Evolutionary conservation across 139 green algal genomes (phyloP), one percentile per base, ranked within the genome.

Genomic region (Asterochloris sp.): DNA sequence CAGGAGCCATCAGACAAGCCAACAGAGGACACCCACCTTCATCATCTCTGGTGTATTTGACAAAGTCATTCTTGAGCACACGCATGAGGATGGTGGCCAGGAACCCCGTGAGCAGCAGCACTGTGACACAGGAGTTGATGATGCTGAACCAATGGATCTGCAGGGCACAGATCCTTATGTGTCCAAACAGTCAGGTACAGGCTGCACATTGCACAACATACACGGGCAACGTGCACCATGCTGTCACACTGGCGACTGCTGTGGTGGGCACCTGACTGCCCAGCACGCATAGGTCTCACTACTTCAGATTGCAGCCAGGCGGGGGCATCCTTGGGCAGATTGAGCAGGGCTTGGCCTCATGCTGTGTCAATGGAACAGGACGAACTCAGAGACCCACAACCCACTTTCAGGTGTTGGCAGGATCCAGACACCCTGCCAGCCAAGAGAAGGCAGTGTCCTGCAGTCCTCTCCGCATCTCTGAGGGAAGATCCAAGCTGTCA

Each of bases 71-170:
- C 86, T 96, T 97, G 47, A 98, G 91, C 74, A 98, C 94, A 10
- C 95, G 90, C 89, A 97, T 93, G 63, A 98, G 89, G 88, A 98
- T 98, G 81, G 96, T 98, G 73, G 95, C 92, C 84, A 98, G 90
- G 91, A 98, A 98, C 62, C 94, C 96, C 6, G 95, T 98, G 62
- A 98, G 91, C 84, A 98, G 91, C 82, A 98, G 89, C 83, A 98
- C 96, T 0, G 95, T 98, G 16, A 98, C 95, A 89, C 94, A 98
- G 26, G 87, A 95, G 91, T 98, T 98, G 89, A 98, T 94, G 87
- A 98, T 98, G 83, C 90, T 95, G 88, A 98, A 98, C 96, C 96
- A 98, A 89, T 98, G 96, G 84, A 98, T 97, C 92, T 98, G 91
- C 74, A 86, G 28, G 54, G 73, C 54, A 15, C 83, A 54, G 4